Evolutionary conservation across 2,329 filamentous ascomycete species (phyloP).

Genomic region (Trichoderma sp.): DNA sequence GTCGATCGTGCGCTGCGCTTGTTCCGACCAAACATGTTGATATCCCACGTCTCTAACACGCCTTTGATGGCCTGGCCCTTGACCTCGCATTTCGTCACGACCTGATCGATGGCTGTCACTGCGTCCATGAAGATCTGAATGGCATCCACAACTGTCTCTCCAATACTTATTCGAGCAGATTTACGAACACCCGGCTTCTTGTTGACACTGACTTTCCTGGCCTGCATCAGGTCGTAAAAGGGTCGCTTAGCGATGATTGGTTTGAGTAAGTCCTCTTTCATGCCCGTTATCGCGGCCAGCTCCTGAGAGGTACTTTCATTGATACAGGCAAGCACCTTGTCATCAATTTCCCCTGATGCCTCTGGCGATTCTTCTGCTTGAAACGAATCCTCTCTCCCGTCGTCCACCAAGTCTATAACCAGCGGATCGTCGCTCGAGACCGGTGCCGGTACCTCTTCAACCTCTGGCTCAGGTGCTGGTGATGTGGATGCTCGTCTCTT

Average conservation of each 20-base stretch:
- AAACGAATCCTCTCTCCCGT: constrained; percentile 49
- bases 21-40: constrained; percentile 52
- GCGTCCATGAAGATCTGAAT: constrained; percentile 75
- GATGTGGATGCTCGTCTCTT: constrained; percentile 31
- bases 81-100: constrained; percentile 75
- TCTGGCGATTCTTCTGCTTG: constrained; percentile 42
- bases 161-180: constrained; percentile 53
- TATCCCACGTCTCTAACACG: constrained; percentile 53
- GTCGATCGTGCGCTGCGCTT: constrained; percentile 40
- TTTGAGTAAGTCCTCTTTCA: constrained; percentile 70
- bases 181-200: constrained; percentile 54
- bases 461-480: constrained; percentile 33
- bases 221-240: constrained; percentile 67
- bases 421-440: constrained; percentile 44
- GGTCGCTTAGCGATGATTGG: constrained; percentile 74
- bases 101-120: constrained; percentile 79
- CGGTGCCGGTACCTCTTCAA: constrained; percentile 30
- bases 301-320: constrained; percentile 77
- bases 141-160: constrained; percentile 56
- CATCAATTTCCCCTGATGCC: constrained; percentile 40
- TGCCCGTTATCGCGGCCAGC: constrained; percentile 79
- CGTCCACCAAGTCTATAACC: constrained; percentile 44
- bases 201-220: constrained; percentile 64
- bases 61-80: constrained; percentile 63
- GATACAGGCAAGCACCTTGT: constrained; percentile 73